These are phyloP conservation scores for Boehmeria nivea DNA, from an alignment of 306 rosid genomes.

Conservation along the genomic window DNA sequence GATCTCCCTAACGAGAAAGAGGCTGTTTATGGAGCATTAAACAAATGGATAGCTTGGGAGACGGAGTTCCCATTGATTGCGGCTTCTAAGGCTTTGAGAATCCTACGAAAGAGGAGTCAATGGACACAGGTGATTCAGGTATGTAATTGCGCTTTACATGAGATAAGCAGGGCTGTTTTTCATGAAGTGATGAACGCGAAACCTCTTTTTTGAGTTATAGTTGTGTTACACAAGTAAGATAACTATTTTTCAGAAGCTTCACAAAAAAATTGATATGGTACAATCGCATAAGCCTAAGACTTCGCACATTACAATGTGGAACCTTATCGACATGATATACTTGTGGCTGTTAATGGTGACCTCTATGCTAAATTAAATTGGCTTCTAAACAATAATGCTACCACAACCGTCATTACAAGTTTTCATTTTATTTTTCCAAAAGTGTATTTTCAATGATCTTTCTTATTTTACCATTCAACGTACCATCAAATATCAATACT, in stretches of 20 bases:
- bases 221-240: not conserved
- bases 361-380: too few species aligned
- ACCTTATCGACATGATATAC: too few species aligned
- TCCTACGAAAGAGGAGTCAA: conserved; percentile 55
- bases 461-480: too few species aligned
- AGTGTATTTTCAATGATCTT: too few species aligned
- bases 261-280: not conserved
- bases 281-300: too few species aligned
- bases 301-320: too few species aligned
- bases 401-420: too few species aligned
- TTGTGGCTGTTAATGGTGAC: too few species aligned
- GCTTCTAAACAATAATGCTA: too few species aligned
- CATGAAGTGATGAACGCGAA: not conserved
- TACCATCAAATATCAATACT: too few species aligned
- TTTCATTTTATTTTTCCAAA: too few species aligned
- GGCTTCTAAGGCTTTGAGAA: conserved; percentile 68
- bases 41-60: conserved; percentile 96
- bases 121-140: conserved; percentile 83
- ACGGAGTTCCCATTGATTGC: conserved; percentile 89
- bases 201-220: not conserved
- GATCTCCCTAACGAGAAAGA: conserved; percentile 78
- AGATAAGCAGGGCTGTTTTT: not conserved
- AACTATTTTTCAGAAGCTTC: not conserved
- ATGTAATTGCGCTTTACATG: conserved; percentile 8
- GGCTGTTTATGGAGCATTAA: conserved; percentile 81